Conservation (phyloP, 2,329 filamentous ascomycete genomes). For the Neurospora crassa region DNA sequence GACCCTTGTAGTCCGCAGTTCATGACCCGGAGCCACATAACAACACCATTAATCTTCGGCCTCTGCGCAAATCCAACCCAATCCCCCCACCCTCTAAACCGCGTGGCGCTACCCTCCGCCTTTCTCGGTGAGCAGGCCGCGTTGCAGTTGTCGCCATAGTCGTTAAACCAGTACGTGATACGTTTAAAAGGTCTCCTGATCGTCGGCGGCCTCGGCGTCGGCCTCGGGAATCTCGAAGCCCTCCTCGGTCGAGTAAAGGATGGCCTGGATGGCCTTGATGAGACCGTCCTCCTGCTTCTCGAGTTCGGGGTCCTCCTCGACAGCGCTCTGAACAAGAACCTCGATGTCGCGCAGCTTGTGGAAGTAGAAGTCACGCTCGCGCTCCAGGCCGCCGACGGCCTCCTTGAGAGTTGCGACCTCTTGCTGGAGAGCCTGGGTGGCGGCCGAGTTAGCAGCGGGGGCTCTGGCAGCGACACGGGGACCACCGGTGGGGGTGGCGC, state of each 20-base stretch:
- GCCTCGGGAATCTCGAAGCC: slow-evolving; percentile 84
- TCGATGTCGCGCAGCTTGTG: slow-evolving; percentile 97
- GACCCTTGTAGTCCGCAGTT: neutral
- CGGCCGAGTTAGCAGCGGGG: slow-evolving; percentile 42
- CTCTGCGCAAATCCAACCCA: neutral
- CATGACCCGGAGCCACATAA: neutral
- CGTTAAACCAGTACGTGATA: neutral
- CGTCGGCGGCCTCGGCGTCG: slow-evolving; percentile 60
- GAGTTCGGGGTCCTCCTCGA: slow-evolving; percentile 84
- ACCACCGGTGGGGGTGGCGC: slow-evolving; percentile 53
- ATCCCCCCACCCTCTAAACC: neutral
- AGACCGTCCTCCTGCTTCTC: slow-evolving; percentile 90
- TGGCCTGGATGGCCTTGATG: slow-evolving; percentile 91
- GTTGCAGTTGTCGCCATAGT: neutral
- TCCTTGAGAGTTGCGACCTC: slow-evolving; percentile 90
- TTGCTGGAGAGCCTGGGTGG: slow-evolving; percentile 62
- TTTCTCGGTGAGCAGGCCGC: neutral
- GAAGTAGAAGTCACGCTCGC: slow-evolving; percentile 98
- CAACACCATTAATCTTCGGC: neutral
- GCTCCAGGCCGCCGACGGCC: slow-evolving; percentile 87
- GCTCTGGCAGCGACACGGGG: slow-evolving; percentile 36
- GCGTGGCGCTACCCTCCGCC: neutral
- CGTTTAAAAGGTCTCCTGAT: slow-evolving; percentile 69
- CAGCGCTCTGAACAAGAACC: slow-evolving; percentile 81
- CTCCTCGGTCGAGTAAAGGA: slow-evolving; percentile 93